Evolutionary conservation across 139 green algal species (phyloP).

Genomic region (Chlorella sp.): DNA sequence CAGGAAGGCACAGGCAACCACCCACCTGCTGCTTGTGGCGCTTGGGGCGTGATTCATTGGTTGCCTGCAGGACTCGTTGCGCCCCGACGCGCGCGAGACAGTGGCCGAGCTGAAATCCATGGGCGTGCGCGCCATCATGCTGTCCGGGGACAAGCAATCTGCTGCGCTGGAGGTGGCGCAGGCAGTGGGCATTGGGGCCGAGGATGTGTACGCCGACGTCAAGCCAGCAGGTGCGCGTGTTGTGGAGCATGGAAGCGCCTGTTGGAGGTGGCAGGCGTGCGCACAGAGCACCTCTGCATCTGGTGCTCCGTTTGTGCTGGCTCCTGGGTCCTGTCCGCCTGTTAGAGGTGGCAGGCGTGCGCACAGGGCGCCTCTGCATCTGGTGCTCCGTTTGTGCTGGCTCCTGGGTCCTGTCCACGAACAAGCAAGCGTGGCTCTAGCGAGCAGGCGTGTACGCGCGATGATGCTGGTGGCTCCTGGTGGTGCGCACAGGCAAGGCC

Average conservation of each 20-base stretch:
- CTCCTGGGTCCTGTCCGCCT: neutral
- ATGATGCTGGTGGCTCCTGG: too few species aligned
- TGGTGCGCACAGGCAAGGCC: constrained; percentile 49
- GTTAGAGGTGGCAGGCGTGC: too few species aligned
- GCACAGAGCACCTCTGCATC: neutral
- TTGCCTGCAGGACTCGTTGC: neutral
- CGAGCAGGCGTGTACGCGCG: too few species aligned
- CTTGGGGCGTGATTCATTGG: neutral
- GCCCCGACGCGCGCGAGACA: neutral
- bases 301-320: neutral
- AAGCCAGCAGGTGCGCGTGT: constrained; percentile 36
- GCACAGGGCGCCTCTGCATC: too few species aligned
- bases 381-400: too few species aligned
- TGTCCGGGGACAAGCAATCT: constrained; percentile 10
- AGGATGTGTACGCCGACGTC: constrained; percentile 57
- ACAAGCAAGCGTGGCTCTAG: too few species aligned
- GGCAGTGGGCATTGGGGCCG: constrained; percentile 49
- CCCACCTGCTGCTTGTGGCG: neutral
- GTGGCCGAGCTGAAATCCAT: neutral
- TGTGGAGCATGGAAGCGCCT: neutral
- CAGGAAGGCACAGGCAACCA: neutral
- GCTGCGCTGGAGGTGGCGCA: constrained; percentile 53
- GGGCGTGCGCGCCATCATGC: neutral
- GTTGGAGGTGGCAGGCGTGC: neutral
- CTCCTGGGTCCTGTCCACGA: too few species aligned